These are phyloP conservation scores for Nelumbo lutea DNA, from an alignment of 164 flowering plant genomes.

Conservation along the genomic window DNA sequence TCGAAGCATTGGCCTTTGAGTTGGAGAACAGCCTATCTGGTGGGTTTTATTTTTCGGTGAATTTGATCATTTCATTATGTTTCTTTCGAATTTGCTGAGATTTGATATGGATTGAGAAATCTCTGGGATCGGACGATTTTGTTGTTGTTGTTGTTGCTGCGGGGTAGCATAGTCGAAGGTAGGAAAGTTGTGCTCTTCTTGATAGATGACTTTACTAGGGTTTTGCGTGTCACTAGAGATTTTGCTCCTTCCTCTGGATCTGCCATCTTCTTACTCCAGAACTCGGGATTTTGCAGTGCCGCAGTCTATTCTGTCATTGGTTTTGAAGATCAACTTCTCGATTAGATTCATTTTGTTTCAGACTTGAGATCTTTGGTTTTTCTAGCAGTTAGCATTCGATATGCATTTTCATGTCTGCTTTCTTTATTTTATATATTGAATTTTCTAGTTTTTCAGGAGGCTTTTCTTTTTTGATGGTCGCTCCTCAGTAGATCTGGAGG, in stretches of 20 bases:
- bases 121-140: not conserved
- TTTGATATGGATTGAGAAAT: not conserved
- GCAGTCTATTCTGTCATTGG: not conserved
- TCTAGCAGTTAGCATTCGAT: not conserved
- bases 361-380: not conserved
- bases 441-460: conserved; percentile 27
- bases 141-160: not conserved
- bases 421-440: not conserved
- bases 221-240: not conserved
- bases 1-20: not conserved
- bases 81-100: not conserved
- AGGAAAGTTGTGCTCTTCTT: not conserved
- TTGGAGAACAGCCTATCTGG: conserved; percentile 5
- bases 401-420: conserved; percentile 2
- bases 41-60: not conserved
- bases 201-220: not conserved
- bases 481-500: conserved; percentile 35
- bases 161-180: not conserved
- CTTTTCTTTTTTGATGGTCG: conserved; percentile 17
- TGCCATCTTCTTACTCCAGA: not conserved
- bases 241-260: not conserved
- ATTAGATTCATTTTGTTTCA: not conserved
- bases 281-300: not conserved
- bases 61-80: too few species aligned
- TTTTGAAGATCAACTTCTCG: not conserved